Conservation (phyloP, 371 early-diverging fungal genomes). For the Nematocida displodere region DNA sequence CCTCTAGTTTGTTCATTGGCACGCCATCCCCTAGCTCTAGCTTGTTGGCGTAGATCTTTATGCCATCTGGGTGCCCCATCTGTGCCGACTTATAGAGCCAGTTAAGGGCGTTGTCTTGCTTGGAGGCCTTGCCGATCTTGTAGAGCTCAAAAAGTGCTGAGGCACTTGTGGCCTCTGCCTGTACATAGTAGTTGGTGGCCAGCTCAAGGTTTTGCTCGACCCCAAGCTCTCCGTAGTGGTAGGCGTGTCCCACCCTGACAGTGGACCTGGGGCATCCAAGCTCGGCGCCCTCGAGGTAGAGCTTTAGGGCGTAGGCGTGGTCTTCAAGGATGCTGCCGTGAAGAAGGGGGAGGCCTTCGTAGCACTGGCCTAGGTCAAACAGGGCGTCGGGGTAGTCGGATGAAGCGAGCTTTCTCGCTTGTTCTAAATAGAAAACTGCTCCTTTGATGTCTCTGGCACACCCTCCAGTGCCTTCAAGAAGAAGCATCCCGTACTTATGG, state of each 20-base stretch:
- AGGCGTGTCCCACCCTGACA: conserved; percentile 56
- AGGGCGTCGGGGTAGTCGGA: conserved; percentile 62
- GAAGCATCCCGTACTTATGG: conserved; percentile 64
- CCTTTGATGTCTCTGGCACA: conserved; percentile 53
- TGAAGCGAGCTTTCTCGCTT: conserved; percentile 59
- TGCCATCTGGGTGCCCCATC: conserved; percentile 77
- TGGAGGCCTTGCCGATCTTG: conserved; percentile 4
- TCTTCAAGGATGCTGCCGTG: conserved; percentile 49
- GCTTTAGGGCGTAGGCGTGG: conserved; percentile 56
- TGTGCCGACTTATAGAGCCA: conserved; percentile 88
- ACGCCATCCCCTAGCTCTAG: conserved; percentile 69
- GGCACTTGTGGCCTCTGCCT: conserved; percentile 21
- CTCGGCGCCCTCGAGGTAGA: conserved; percentile 59
- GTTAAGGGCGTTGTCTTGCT: conserved; percentile 67
- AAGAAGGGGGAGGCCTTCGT: conserved; percentile 51
- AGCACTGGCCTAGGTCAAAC: conserved; percentile 63
- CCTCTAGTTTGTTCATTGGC: conserved; percentile 49
- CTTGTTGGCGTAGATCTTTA: conserved; percentile 83
- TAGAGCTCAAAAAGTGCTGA: conserved; percentile 68
- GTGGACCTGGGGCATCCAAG: conserved; percentile 62
- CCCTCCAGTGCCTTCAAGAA: conserved; percentile 57
- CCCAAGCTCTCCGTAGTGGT: conserved; percentile 59
- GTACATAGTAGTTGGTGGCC: conserved; percentile 21
- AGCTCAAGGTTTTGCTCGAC: background rate
- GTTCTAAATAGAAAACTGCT: conserved; percentile 63